Evolutionary conservation across 805 yeast species (phyloP).

Genomic region (Groenewaldozyma tartarivorans): DNA sequence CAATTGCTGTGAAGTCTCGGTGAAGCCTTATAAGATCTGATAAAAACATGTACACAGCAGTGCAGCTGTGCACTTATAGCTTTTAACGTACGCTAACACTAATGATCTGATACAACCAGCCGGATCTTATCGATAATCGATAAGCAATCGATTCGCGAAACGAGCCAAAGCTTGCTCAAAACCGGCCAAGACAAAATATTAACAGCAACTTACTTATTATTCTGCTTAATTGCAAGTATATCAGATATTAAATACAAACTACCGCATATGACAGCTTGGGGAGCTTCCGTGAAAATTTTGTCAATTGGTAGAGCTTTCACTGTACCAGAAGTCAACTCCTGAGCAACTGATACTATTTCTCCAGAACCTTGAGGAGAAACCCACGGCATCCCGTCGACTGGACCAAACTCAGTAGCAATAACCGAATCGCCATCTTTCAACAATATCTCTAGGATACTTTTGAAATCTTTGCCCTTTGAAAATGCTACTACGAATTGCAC

Average conservation of each 20-base stretch:
- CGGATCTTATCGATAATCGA: too few relatives aligned
- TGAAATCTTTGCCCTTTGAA: conserved; percentile 64
- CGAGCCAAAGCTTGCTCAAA: too few relatives aligned
- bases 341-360: conserved; percentile 23
- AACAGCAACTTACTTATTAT: too few relatives aligned
- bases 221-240: conserved; percentile 23
- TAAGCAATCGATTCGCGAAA: too few relatives aligned
- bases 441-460: conserved; percentile 34
- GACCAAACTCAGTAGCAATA: conserved; percentile 51
- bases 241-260: conserved; percentile 62
- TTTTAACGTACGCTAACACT: too few relatives aligned
- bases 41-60: too few relatives aligned
- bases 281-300: conserved; percentile 11
- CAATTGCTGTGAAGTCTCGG: too few relatives aligned
- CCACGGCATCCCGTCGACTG: conserved; percentile 94
- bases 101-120: too few relatives aligned
- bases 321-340: conserved; percentile 16
- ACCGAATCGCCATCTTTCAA: conserved; percentile 45
- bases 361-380: conserved; percentile 39
- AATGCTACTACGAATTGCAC: conserved; percentile 61
- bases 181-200: too few relatives aligned
- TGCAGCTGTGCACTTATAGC: too few relatives aligned
- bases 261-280: conserved; percentile 49
- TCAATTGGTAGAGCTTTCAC: conserved; percentile 18
- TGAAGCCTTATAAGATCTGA: too few relatives aligned